A percentile compares a stretch with the other conserved stretches of the same genome.
phyloP scores from a whole-genome alignment of 2,329 filamentous ascomycete species.

The Trichoderma polysporum region DNA sequence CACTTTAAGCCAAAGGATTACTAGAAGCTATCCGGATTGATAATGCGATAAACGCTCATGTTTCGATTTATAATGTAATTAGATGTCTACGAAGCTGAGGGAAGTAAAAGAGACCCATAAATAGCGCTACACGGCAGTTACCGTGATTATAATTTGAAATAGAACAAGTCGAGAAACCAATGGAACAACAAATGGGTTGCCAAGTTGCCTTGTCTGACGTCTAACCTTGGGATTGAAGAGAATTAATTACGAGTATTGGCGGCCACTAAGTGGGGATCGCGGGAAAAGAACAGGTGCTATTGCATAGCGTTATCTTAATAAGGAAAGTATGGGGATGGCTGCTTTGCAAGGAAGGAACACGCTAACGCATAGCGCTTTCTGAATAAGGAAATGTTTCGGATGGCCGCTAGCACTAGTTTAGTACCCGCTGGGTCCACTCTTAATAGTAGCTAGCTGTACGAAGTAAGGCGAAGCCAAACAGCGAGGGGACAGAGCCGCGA shows the following conservation, averaged over 20 bases:
- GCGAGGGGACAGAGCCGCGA: too few species aligned
- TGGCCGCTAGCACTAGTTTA: too few species aligned
- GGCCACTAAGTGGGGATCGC: not conserved
- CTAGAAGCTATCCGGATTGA: not conserved
- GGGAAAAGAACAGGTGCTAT: not conserved
- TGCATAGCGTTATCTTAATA: not conserved
- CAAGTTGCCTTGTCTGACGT: not conserved
- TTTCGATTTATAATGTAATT: not conserved
- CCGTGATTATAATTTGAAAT: not conserved
- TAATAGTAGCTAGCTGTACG: too few species aligned
- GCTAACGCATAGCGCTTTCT: slow-evolving; percentile 3
- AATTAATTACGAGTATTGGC: too few species aligned
- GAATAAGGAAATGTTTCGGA: not conserved
- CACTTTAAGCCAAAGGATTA: not conserved
- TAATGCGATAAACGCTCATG: not conserved
- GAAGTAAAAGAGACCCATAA: not conserved
- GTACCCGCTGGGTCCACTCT: too few species aligned
- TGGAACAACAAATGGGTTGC: not conserved
- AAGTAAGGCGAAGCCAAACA: too few species aligned
- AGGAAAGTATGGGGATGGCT: not conserved
- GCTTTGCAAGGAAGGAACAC: not conserved
- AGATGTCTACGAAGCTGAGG: not conserved
- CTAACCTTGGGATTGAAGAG: not conserved
- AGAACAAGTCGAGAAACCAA: not conserved
- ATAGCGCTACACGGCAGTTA: too few species aligned